Conservation (phyloP, 2,329 filamentous ascomycete species). For the Thyridium curvatum region DNA sequence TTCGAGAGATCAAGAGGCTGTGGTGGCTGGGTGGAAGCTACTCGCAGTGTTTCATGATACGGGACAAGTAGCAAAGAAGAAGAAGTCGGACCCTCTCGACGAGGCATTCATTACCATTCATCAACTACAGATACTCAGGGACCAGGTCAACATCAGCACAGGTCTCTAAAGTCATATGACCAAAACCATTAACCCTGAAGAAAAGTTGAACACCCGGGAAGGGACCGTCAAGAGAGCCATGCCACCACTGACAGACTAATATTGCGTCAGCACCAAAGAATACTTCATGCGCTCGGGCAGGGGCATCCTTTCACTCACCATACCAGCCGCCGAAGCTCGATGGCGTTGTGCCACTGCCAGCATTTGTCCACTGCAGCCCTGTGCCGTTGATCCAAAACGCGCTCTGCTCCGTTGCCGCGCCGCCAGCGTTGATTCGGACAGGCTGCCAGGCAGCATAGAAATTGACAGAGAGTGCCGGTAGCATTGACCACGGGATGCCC, state of each 20-base stretch:
- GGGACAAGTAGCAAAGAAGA: too few relatives aligned
- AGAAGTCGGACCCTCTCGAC: too few relatives aligned
- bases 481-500: not conserved
- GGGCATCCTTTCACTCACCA: not conserved
- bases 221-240: not conserved
- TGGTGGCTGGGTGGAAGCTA: constrained; percentile 24
- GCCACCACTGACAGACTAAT: constrained; percentile 3
- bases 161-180: not conserved
- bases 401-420: not conserved
- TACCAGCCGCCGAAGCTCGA: constrained; percentile 6
- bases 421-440: constrained; percentile 3
- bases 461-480: not conserved
- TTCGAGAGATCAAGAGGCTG: constrained; percentile 28
- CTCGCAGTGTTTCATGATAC: constrained; percentile 27
- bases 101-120: too few relatives aligned
- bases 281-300: not conserved
- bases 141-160: constrained; percentile 7
- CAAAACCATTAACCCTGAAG: constrained; percentile 1
- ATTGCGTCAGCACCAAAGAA: not conserved
- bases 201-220: constrained; percentile 4
- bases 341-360: not conserved
- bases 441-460: constrained; percentile 4
- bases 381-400: constrained; percentile 5
- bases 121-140: constrained; percentile 1
- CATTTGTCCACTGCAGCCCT: constrained; percentile 5